Percentiles rank a stretch among this genome's conserved stretches.
phyloP scores from a whole-genome alignment of 805 yeast species.

The Saturnispora quitensis region DNA sequence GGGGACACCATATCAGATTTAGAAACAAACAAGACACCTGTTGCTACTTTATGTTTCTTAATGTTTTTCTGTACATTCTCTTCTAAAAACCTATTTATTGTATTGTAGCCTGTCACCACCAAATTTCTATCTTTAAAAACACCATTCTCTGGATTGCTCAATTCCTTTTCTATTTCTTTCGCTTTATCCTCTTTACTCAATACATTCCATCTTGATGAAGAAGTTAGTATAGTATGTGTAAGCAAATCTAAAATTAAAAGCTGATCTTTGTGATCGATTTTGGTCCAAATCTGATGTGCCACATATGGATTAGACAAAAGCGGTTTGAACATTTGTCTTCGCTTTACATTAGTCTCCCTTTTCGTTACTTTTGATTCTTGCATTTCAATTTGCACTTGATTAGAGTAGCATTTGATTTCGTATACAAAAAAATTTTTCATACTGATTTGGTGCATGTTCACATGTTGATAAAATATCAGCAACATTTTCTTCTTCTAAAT shows the following conservation, averaged over 20 bases:
- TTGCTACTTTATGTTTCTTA: constrained; percentile 6
- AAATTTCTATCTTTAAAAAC: constrained; percentile 7
- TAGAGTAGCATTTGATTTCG: background rate
- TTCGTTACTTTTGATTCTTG: background rate
- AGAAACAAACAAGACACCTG: constrained; percentile 46
- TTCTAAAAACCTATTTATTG: constrained; percentile 41
- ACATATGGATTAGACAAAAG: constrained; percentile 57
- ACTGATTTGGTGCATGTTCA: background rate
- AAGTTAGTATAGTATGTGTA: constrained; percentile 8
- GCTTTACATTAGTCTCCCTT: constrained; percentile 38
- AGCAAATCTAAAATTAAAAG: constrained; percentile 23
- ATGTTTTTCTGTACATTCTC: constrained; percentile 28
- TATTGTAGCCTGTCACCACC: constrained; percentile 45
- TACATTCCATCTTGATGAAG: constrained; percentile 15
- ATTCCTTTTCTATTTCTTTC: constrained; percentile 19
- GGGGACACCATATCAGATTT: constrained; percentile 33
- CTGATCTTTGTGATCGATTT: constrained; percentile 26
- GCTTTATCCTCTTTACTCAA: constrained; percentile 20
- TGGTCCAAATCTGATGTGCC: constrained; percentile 33
- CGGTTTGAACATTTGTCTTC: constrained; percentile 54
- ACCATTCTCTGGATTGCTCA: background rate
- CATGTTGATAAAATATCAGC: constrained; percentile 1
- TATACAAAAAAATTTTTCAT: background rate
- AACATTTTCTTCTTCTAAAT: background rate
- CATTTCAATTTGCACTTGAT: background rate